Evolutionary conservation across 2,329 filamentous ascomycete genomes (phyloP), one percentile per base, ranked within the genome.

Genomic region (Nothophoma quercina): DNA sequence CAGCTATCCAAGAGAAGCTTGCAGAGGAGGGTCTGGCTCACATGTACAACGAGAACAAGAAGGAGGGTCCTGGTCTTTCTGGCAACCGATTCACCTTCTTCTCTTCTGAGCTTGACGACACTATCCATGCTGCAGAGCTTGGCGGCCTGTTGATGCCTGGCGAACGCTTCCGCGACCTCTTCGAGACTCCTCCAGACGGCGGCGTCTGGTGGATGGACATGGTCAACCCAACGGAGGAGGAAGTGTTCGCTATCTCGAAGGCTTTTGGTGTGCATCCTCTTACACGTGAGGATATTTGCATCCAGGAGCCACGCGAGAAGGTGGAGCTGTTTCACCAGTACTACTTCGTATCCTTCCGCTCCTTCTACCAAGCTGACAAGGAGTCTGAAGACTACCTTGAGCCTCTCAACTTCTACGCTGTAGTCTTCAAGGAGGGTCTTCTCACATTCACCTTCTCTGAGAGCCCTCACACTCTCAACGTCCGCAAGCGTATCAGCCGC

Each of bases 181-280:
- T 99, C 71, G 85, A 87, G 62, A 80, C 86, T 28, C 84, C 83
- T 26, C 81, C 82, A 2, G 82, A 86, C 26, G 83, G 92, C 64
- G 93, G 93, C 66, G 93, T 96, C n/a, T 99, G 93, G 93, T 99
- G 95, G 95, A 82, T 99, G 42, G 96, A 99, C 68, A 88, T 97
- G 72, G 89, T 93, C 71, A 91, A 90, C 63, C 91, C 93, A 1
- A 93, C 88, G 1, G 90, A 93, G 68, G 92, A 93, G 53, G 95
- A 98, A 72, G 87, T 96, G 16, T 86, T 88, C 34, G 88, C 88
- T 23, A 88, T 99, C 57, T 96, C 91, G 79, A 92, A 93, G 69
- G 93, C 95, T 4, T 99, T 99, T 75, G 91, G 91, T 12, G 90
- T 99, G 47, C 95, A 99, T 75, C 93, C 93, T 26, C 80, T 99